Conservation (phyloP, 805 yeast genomes). For the Ogataea zsoltii region DNA sequence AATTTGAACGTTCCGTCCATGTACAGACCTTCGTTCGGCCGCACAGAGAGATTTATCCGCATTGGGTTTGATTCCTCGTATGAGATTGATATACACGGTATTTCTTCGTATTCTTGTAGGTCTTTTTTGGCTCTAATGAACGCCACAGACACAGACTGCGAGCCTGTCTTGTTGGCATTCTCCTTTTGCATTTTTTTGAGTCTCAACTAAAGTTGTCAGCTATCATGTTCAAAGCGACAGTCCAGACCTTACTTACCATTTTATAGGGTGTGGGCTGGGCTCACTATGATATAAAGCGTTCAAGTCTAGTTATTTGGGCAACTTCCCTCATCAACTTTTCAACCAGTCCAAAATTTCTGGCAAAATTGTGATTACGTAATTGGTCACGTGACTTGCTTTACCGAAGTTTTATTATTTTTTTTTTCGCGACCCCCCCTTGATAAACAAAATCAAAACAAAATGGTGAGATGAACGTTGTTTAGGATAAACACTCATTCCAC, state of each 20-base stretch:
- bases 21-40: slow-evolving; percentile 76
- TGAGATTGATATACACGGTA: slow-evolving; percentile 53
- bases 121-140: slow-evolving; percentile 77
- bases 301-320: too few species aligned
- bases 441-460: slow-evolving; percentile 9
- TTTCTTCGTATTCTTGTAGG: slow-evolving; percentile 59
- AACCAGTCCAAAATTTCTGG: too few species aligned
- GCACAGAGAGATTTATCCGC: slow-evolving; percentile 56
- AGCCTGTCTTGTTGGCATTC: slow-evolving; percentile 18
- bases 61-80: slow-evolving; percentile 59
- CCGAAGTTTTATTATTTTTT: background rate
- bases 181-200: slow-evolving; percentile 34
- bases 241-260: slow-evolving; percentile 10
- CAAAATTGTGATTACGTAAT: too few species aligned
- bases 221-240: background rate
- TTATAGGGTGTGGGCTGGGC: background rate
- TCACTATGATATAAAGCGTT: too few species aligned
- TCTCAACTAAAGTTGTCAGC: slow-evolving; percentile 23
- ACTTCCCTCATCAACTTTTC: too few species aligned
- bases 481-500: too few species aligned
- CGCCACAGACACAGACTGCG: slow-evolving; percentile 47
- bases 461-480: slow-evolving; percentile 1
- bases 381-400: too few species aligned
- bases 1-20: slow-evolving; percentile 69
- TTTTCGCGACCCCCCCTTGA: slow-evolving; percentile 7